Percentiles rank a stretch among this genome's conserved stretches.
Conservation (phyloP, 768 basidiomycete species). For the Pholiota molesta region DNA sequence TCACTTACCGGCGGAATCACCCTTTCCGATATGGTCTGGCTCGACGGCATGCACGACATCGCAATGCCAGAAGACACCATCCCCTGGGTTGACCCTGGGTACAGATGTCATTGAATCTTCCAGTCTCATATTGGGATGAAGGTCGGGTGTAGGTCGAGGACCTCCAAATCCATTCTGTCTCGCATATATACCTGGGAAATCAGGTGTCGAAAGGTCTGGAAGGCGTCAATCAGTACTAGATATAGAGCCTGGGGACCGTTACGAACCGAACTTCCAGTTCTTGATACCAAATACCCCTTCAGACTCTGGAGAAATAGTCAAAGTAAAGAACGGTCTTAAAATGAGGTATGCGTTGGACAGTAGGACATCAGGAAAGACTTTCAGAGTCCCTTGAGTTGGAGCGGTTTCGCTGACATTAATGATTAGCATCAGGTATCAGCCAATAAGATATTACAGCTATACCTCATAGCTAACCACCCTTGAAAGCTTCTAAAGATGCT, state of each 20-base stretch:
- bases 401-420: slow-evolving; percentile 53
- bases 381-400: slow-evolving; percentile 69
- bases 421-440: not conserved
- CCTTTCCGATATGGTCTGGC: slow-evolving; percentile 51
- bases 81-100: slow-evolving; percentile 73
- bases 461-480: slow-evolving; percentile 77
- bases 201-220: slow-evolving; percentile 46
- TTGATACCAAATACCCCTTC: slow-evolving; percentile 46
- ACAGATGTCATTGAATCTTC: slow-evolving; percentile 69
- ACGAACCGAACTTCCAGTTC: slow-evolving; percentile 56
- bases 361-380: slow-evolving; percentile 66
- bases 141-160: slow-evolving; percentile 51
- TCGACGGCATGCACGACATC: slow-evolving; percentile 56
- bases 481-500: slow-evolving; percentile 68
- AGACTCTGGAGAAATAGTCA: slow-evolving; percentile 40
- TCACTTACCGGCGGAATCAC: slow-evolving; percentile 57
- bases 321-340: slow-evolving; percentile 76
- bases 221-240: not conserved
- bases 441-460: slow-evolving; percentile 2
- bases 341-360: slow-evolving; percentile 75
- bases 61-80: slow-evolving; percentile 81
- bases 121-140: slow-evolving; percentile 71
- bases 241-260: not conserved
- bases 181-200: slow-evolving; percentile 55
- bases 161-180: slow-evolving; percentile 41